phyloP scores from a whole-genome alignment of 1,284 basidiomycete genomes.

The Vanrija humicola region DNA sequence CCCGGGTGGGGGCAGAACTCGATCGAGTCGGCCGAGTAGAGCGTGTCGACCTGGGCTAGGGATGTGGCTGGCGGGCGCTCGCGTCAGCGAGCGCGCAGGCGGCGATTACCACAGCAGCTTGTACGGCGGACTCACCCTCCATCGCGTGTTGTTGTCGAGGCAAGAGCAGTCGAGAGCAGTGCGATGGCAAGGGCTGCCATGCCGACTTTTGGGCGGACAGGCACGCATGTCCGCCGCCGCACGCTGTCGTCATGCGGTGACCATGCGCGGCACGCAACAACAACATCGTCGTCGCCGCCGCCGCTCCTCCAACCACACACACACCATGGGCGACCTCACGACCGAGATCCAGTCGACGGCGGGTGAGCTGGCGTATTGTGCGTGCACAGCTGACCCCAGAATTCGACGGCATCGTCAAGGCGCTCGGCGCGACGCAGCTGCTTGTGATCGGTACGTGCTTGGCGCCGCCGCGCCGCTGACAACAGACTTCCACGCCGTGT shows the following conservation, averaged over 20 bases:
- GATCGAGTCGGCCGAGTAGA: slow-evolving; percentile 79
- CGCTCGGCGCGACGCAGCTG: slow-evolving; percentile 6
- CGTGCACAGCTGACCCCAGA: not conserved
- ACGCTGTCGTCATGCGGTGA: too few species aligned
- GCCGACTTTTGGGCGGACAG: too few species aligned
- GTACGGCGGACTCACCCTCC: too few species aligned
- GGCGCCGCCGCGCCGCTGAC: not conserved
- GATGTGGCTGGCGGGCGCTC: slow-evolving; percentile 25
- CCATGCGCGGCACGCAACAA: too few species aligned
- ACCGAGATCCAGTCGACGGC: slow-evolving; percentile 6
- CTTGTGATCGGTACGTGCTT: slow-evolving; percentile 6
- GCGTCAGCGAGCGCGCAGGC: not conserved
- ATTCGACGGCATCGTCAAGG: slow-evolving; percentile 9
- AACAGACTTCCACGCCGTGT: slow-evolving; percentile 42
- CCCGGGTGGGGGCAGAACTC: slow-evolving; percentile 76
- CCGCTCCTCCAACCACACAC: too few species aligned
- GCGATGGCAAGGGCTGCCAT: too few species aligned
- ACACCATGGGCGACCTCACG: too few species aligned
- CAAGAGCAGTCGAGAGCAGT: too few species aligned
- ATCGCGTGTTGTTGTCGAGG: too few species aligned
- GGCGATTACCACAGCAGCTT: too few species aligned
- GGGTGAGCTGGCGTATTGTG: not conserved
- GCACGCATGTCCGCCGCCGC: too few species aligned
- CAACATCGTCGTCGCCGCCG: too few species aligned
- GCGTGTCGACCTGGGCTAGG: slow-evolving; percentile 58